Conservation (phyloP, 139 green algal genomes). For the Chlamydomonas sp. region DNA sequence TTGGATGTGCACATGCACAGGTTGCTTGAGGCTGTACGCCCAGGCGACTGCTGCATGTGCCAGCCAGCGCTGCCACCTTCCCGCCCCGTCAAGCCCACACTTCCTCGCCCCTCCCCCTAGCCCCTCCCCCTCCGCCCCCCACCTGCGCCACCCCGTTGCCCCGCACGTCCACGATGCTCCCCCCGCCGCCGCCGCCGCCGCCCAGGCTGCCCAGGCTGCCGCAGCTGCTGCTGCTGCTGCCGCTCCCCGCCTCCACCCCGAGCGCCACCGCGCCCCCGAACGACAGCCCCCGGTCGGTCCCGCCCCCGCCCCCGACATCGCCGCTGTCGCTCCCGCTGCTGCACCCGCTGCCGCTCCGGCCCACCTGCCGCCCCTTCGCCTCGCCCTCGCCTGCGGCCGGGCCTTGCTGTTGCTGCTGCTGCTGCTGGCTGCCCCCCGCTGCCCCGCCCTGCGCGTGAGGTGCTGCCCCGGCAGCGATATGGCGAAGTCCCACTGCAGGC, state of each 20-base stretch:
- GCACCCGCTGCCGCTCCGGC: not conserved
- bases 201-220: not conserved
- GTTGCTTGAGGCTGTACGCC: too few relatives aligned
- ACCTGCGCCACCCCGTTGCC: not conserved
- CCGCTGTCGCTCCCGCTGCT: too few relatives aligned
- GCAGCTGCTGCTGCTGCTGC: not conserved
- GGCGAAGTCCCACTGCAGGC: conserved; percentile 40
- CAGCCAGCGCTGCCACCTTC: too few relatives aligned
- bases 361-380: not conserved
- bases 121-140: not conserved
- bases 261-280: not conserved
- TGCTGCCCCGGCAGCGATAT: conserved; percentile 34
- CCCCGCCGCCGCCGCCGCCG: not conserved
- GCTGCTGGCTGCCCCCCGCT: not conserved
- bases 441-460: conserved; percentile 2
- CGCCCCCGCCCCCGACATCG: too few relatives aligned
- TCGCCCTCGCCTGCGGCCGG: not conserved
- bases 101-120: too few relatives aligned
- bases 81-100: not conserved
- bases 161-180: not conserved
- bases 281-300: too few relatives aligned
- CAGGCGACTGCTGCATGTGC: too few relatives aligned
- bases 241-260: not conserved
- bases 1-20: too few relatives aligned
- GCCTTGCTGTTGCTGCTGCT: not conserved